Percentiles rank a stretch among this genome's conserved stretches.
Conservation (phyloP, 345 rosid species). For the Boechera retrofracta region DNA sequence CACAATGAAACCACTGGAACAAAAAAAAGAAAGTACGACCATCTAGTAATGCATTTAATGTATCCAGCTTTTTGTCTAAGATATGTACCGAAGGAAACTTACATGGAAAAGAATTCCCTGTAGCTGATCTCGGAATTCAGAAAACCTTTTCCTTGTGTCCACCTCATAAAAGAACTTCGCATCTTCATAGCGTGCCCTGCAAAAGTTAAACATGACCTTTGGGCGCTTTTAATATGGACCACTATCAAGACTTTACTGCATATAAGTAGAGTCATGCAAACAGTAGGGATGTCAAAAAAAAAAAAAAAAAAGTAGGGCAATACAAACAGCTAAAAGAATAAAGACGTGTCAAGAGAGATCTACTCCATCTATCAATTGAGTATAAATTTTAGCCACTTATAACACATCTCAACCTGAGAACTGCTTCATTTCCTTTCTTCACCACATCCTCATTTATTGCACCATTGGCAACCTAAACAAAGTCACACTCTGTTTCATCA, state of each 20-base stretch:
- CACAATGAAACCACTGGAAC: not conserved
- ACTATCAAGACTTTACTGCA: conserved; percentile 11
- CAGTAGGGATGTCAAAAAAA: not conserved
- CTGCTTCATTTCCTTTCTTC: conserved; percentile 97
- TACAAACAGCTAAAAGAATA: conserved; percentile 15
- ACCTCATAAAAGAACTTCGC: conserved; percentile 93
- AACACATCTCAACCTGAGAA: conserved; percentile 71
- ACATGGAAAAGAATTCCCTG: conserved; percentile 95
- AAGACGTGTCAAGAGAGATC: conserved; percentile 9
- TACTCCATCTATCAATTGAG: conserved; percentile 22
- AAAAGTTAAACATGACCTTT: conserved; percentile 31
- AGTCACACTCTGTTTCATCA: conserved; percentile 35
- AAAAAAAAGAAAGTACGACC: conserved; percentile 3
- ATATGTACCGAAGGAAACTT: conserved; percentile 47
- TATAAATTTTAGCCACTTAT: conserved; percentile 27
- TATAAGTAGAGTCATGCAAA: conserved; percentile 20
- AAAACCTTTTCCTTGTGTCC: conserved; percentile 72
- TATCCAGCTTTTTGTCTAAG: conserved; percentile 3
- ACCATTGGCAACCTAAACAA: conserved; percentile 92
- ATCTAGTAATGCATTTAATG: conserved; percentile 3
- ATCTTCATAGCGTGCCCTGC: conserved; percentile 98
- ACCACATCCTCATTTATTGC: conserved; percentile 75
- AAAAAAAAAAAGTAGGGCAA: not conserved
- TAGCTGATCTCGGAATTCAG: conserved; percentile 76
- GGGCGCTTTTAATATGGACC: conserved; percentile 20